Base-by-base conservation (phyloP, 257 asterid species). In the Penstemon eatonii region DNA sequence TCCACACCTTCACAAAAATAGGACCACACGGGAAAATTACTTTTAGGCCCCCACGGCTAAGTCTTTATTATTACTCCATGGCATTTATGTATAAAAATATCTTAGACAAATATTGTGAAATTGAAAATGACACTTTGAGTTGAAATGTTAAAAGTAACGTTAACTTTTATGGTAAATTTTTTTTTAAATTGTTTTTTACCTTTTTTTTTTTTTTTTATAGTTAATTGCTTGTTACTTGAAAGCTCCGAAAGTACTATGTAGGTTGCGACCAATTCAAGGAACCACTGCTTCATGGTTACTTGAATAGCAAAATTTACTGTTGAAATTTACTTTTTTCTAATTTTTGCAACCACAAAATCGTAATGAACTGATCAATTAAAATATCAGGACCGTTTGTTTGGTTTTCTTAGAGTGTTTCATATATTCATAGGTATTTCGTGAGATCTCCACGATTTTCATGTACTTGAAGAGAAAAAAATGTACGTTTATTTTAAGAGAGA, bases 1-100 rank as follows among this genome's bases (percentile, higher is more conserved):
- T 87, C 87, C 70, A 92, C 98, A 36, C 96, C 98, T 91, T 61
- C 78, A 75, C 8, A 47, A 73, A 36, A 19, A 10, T 60, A 51
- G 66, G 63, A 75, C 78, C 67, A 74, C 64, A 64, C 45, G 65
- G 41, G 63, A 39, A 47, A 63, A 64, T 5, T 49, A 52, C 10
- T 38, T 4, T 76, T 37, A 68, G 63, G 76, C 68, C 68, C 73
- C 61, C 60, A 56, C 45, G 38, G 12, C 58, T 43, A 4, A 56
- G 41, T 40, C 51, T 54, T 49, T 45, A 37, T 63, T 62, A 63
- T 63, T 55, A 44, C 62, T 19, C 72, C 74, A 61, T 61, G 15
- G 66, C 74, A 67, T 62, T 12, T 49, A 49, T 49, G 54, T 49
- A 9, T 49, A 49, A 4, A 47, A 10, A 49, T 4, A 49, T 4